phyloP scores from a whole-genome alignment of 1,284 basidiomycete species.

The Apiotrichum gracile region DNA sequence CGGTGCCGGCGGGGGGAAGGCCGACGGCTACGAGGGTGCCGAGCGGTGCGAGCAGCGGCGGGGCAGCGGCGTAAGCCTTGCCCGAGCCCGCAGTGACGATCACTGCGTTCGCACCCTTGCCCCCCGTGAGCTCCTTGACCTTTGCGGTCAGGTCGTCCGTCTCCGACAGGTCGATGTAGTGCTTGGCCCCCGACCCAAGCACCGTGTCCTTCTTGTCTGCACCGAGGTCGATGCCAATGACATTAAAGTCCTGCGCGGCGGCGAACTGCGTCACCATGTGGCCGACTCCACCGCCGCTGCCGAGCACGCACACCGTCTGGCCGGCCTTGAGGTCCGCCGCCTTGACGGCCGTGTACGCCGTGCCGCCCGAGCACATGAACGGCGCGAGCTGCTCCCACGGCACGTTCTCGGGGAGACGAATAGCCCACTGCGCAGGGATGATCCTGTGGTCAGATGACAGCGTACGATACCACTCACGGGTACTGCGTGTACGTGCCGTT shows the following conservation, averaged over 20 bases:
- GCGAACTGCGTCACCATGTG: slow-evolving; percentile 21
- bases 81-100: slow-evolving; percentile 15
- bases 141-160: slow-evolving; percentile 4
- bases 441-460: too few relatives aligned
- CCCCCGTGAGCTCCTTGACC: slow-evolving; percentile 11
- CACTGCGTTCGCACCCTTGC: slow-evolving; percentile 10
- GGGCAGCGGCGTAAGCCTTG: slow-evolving; percentile 14
- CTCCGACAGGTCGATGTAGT: slow-evolving; percentile 10
- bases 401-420: slow-evolving; percentile 12
- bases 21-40: slow-evolving; percentile 14
- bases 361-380: slow-evolving; percentile 14
- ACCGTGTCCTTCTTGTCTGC: slow-evolving; percentile 10
- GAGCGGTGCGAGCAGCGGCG: slow-evolving; percentile 8
- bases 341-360: slow-evolving; percentile 19
- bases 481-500: slow-evolving; percentile 17
- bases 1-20: slow-evolving; percentile 21
- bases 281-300: slow-evolving; percentile 15
- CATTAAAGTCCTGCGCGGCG: slow-evolving; percentile 10
- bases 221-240: slow-evolving; percentile 17
- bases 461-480: too few relatives aligned
- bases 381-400: slow-evolving; percentile 14
- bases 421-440: slow-evolving; percentile 12
- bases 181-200: slow-evolving; percentile 5
- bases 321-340: slow-evolving; percentile 10
- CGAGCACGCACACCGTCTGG: slow-evolving; percentile 6